Conservation (phyloP, 1,284 basidiomycete species). For the Agaricales sp. region DNA sequence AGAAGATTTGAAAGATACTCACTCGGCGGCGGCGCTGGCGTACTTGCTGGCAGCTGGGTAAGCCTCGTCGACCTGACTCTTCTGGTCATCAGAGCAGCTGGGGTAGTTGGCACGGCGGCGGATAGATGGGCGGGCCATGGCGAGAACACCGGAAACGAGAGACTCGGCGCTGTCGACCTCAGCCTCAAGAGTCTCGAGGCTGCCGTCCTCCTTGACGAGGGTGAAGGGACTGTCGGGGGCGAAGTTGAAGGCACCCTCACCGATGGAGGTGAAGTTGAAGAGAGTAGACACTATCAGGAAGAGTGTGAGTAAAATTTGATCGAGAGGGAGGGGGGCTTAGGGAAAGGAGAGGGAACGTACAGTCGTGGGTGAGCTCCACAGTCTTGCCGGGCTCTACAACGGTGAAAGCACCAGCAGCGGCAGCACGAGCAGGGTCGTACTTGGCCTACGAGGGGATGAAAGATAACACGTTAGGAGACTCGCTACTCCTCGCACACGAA, state of each 20-base stretch:
- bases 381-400: slow-evolving; percentile 33
- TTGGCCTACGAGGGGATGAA: slow-evolving; percentile 29
- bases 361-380: slow-evolving; percentile 27
- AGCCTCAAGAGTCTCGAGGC: slow-evolving; percentile 22
- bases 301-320: neutral
- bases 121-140: slow-evolving; percentile 22
- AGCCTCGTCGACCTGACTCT: slow-evolving; percentile 10
- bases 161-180: slow-evolving; percentile 24
- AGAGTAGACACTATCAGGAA: slow-evolving; percentile 27
- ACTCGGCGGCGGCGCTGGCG: neutral
- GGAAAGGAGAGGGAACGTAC: slow-evolving; percentile 21
- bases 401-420: slow-evolving; percentile 23
- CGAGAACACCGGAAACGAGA: slow-evolving; percentile 30
- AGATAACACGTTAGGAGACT: slow-evolving; percentile 29
- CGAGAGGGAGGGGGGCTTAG: slow-evolving; percentile 25
- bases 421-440: slow-evolving; percentile 20
- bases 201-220: slow-evolving; percentile 22
- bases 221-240: slow-evolving; percentile 32
- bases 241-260: slow-evolving; percentile 29
- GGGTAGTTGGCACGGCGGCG: slow-evolving; percentile 23
- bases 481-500: slow-evolving; percentile 35
- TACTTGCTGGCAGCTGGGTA: neutral
- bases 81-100: slow-evolving; percentile 21
- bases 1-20: no score
- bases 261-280: slow-evolving; percentile 35